phyloP scores from a whole-genome alignment of 805 yeast species.

The Kockiozyma suomiensis region DNA sequence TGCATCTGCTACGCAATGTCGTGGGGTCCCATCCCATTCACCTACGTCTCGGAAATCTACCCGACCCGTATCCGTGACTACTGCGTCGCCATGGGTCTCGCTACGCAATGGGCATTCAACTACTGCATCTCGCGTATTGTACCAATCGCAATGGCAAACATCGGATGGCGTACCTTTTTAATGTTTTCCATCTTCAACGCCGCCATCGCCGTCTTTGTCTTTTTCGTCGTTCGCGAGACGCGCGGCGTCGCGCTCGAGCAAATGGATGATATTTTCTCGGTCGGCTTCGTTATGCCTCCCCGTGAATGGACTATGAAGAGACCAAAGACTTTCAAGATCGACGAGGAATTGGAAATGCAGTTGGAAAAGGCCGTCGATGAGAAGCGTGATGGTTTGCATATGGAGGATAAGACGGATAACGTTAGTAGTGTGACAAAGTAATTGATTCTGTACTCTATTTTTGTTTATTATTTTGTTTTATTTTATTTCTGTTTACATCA shows the following conservation, averaged over 20 bases:
- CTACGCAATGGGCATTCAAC: slow-evolving; percentile 34
- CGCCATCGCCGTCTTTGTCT: slow-evolving; percentile 50
- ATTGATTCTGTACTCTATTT: background rate
- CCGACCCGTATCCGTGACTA: slow-evolving; percentile 31
- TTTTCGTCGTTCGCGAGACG: slow-evolving; percentile 63
- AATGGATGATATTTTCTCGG: slow-evolving; percentile 64
- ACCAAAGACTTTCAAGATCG: background rate
- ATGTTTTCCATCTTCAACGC: slow-evolving; percentile 32
- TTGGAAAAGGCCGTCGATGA: background rate
- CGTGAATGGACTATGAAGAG: slow-evolving; percentile 18
- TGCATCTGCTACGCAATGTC: slow-evolving; percentile 26
- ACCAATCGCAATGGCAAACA: slow-evolving; percentile 23
- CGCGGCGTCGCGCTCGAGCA: slow-evolving; percentile 74
- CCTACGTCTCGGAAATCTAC: slow-evolving; percentile 28
- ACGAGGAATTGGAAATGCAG: background rate
- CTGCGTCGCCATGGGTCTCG: slow-evolving; percentile 30
- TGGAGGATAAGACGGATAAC: too few relatives aligned
- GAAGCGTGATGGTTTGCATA: background rate
- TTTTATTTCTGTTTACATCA: background rate
- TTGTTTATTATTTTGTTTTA: background rate
- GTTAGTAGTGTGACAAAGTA: too few relatives aligned
- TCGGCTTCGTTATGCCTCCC: slow-evolving; percentile 26
- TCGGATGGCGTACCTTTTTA: slow-evolving; percentile 33
- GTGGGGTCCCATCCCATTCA: slow-evolving; percentile 33
- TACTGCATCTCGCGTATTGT: slow-evolving; percentile 25